A percentile compares a stretch with the other conserved stretches of the same genome.
phyloP scores from a whole-genome alignment of 2,329 filamentous ascomycete genomes.

The Helotiales sp. region DNA sequence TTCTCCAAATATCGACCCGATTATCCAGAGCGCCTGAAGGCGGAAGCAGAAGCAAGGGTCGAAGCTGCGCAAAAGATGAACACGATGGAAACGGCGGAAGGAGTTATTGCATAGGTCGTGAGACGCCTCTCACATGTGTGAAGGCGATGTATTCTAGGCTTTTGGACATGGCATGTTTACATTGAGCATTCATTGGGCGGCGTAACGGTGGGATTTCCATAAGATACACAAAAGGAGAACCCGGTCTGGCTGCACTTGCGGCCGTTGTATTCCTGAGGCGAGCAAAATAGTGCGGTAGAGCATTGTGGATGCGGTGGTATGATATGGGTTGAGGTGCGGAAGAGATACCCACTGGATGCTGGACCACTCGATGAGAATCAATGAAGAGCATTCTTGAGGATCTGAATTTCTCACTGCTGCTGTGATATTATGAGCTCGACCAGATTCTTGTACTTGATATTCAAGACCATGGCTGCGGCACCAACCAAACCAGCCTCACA shows the following conservation, averaged over 20 bases:
- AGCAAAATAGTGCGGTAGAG: not conserved
- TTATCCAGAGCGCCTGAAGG: slow-evolving; percentile 30
- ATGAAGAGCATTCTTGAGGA: not conserved
- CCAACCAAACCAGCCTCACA: too few species aligned
- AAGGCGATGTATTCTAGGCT: slow-evolving; percentile 2
- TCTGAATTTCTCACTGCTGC: not conserved
- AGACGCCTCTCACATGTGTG: not conserved
- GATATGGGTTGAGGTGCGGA: not conserved
- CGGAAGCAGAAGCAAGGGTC: slow-evolving; percentile 18
- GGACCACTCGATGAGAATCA: not conserved
- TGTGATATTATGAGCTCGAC: too few species aligned
- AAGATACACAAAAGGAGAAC: not conserved
- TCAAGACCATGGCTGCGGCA: not conserved
- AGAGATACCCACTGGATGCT: not conserved
- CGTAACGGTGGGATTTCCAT: not conserved
- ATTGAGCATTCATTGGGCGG: slow-evolving; percentile 11
- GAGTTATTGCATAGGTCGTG: not conserved
- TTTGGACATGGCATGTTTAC: slow-evolving; percentile 1
- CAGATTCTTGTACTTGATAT: too few species aligned
- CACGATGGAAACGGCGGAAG: slow-evolving; percentile 5
- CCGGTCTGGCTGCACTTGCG: not conserved
- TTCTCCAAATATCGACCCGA: slow-evolving; percentile 59
- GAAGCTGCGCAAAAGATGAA: slow-evolving; percentile 21
- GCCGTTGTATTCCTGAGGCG: not conserved
- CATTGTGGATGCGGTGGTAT: not conserved